phyloP scores from a whole-genome alignment of 75 land plant genomes.

The Selaginella moellendorffii region DNA sequence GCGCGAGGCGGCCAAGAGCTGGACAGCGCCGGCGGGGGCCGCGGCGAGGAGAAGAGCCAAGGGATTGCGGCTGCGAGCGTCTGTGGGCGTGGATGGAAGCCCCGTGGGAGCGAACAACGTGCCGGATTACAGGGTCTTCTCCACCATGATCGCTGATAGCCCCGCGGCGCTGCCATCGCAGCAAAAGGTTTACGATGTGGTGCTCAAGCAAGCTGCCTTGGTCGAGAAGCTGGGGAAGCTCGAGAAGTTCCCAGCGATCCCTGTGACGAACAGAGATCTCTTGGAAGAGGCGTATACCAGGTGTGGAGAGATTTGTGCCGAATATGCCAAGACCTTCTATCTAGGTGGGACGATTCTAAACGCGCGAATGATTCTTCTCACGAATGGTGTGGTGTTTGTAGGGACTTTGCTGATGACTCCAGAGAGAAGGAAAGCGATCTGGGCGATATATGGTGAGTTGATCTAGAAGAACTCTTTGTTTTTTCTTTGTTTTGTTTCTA shows the following conservation, averaged over 20 bases:
- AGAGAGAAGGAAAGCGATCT: constrained; percentile 46
- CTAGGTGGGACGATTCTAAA: constrained; percentile 35
- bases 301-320: constrained; percentile 89
- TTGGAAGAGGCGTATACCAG: constrained; percentile 69
- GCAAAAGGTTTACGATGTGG: constrained; percentile 57
- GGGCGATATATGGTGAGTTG: constrained; percentile 53
- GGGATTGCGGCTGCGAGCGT: neutral
- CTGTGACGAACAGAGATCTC: constrained; percentile 20
- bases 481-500: too few species aligned
- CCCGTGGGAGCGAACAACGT: neutral
- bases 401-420: constrained; percentile 61
- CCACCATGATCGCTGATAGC: neutral
- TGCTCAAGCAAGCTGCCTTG: constrained; percentile 66
- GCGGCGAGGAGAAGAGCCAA: neutral
- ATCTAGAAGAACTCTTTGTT: too few species aligned
- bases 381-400: constrained; percentile 7
- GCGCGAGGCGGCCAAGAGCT: too few species aligned
- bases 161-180: constrained; percentile 10
- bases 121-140: neutral
- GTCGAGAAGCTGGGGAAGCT: constrained; percentile 21
- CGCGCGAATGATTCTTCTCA: neutral
- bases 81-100: neutral
- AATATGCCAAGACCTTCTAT: constrained; percentile 92
- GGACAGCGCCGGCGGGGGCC: neutral
- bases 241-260: neutral